Evolutionary conservation across 257 asterid genomes (phyloP).

Genomic region (Solanum lycopersicoides): DNA sequence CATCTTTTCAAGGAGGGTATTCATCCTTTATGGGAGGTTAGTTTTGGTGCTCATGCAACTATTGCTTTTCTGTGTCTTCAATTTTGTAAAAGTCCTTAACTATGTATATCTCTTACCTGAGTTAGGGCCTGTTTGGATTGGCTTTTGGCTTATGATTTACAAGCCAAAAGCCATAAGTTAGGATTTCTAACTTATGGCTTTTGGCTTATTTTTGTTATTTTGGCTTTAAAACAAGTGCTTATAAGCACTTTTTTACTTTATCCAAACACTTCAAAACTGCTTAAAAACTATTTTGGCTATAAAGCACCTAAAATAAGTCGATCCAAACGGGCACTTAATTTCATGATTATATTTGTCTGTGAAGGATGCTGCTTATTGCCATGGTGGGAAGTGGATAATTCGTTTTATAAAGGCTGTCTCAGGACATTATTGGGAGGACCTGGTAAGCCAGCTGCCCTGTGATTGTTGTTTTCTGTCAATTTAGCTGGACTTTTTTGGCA

Average conservation of each 20-base stretch:
- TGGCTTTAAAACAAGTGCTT: too few relatives aligned
- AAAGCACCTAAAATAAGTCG: too few relatives aligned
- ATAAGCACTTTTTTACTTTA: too few relatives aligned
- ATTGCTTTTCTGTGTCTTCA: neutral
- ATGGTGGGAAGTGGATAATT: slow-evolving; percentile 96
- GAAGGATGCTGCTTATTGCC: slow-evolving; percentile 92
- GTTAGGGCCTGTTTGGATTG: neutral
- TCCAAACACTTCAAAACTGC: too few relatives aligned
- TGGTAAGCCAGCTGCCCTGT: slow-evolving; percentile 37
- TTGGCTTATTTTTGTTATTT: too few relatives aligned
- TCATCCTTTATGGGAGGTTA: slow-evolving; percentile 97
- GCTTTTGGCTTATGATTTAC: too few relatives aligned
- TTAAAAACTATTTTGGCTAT: too few relatives aligned
- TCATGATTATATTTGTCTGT: neutral
- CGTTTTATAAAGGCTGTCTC: slow-evolving; percentile 81
- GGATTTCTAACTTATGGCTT: too few relatives aligned
- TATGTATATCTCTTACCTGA: neutral
- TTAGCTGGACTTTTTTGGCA: neutral
- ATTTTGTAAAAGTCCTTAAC: neutral
- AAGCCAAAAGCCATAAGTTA: too few relatives aligned
- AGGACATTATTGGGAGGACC: slow-evolving; percentile 97
- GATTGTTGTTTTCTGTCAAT: neutral
- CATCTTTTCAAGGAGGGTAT: slow-evolving; percentile 96
- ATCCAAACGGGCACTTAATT: too few relatives aligned
- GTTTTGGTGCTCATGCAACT: slow-evolving; percentile 1